Base-by-base conservation (phyloP, 805 yeast species). In the Hanseniaspora lachancei region DNA sequence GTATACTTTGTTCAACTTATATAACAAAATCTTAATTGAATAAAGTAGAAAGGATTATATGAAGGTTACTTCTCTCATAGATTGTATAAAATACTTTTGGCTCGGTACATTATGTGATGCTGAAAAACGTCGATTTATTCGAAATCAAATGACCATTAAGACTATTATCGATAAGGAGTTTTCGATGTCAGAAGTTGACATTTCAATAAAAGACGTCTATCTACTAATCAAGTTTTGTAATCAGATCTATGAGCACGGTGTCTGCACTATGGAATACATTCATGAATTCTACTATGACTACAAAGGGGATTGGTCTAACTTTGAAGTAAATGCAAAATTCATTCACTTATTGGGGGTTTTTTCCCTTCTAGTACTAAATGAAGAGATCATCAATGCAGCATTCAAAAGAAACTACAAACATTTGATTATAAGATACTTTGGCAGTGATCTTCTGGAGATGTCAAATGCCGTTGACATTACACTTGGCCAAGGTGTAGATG, bases 41-140 rank as follows among this genome's bases (percentile, higher is more conserved):
- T 4, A 29, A 29, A 32, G 5, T 8, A 32, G 29, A 1, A 27
- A n/a, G n/a, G n/a, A 27, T 27, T 32, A 32, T 32, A 32, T 32
- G 35, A 32, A 32, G 35, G 15, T 13, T 32, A 7, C 5, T 32
- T 8, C 35, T 12, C 2, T 7, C 12, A 69, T 65, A 24, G 76
- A 71, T 57, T 57, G 10, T 2, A 3, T 36, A n/a, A 16, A 9
- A n/a, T 36, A 36, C 9, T 36, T 16, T 21, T 21, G 29, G 3
- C 8, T 13, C 10, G 5, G 29, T 20, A 8, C 15, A 20, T 10
- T 20, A n/a, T n/a, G 20, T 36, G 15, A 8, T 36, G 10, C 15
- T 16, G 40, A 36, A n/a, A 15, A n/a, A 16, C 5, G 40, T 36
- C 40, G 9, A n/a, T 3, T n/a, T 16, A 9, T 36, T 16, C 40